Base-by-base conservation (phyloP, 2,329 filamentous ascomycete genomes). In the Fusarium sulawesiense region DNA sequence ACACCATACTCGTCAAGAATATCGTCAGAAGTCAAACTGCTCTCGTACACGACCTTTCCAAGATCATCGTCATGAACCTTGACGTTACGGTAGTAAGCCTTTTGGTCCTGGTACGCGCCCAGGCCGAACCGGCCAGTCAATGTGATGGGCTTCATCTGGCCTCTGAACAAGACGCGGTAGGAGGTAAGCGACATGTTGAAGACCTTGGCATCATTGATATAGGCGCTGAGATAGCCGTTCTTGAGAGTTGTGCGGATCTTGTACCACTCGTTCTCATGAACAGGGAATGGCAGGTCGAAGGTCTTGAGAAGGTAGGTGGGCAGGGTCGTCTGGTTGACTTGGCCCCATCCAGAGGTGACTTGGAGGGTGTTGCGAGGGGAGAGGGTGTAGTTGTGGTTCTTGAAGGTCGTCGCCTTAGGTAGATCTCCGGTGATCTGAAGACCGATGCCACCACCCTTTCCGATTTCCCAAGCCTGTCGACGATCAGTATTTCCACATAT, bases 261-360 rank as follows among this genome's bases (percentile, higher is more conserved):
- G 37, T 61, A 45, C 56, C 59, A 61, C 14, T 41, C 29, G 21
- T 61, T 37, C 40, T 61, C 56, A 10, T 61, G 32, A 7, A 60
- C 29, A 2, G 59, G 41, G 18, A 53, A 61, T 7, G 59, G 56
- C 10, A 61, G 21, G 37, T 61, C 25, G 11, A 41, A 21, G 7
- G 59, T 60, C 27, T 41, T 47, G 21, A 61, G 27, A n/a, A 60
- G 41, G n/a, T 61, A 61, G 12, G 59, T 60, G 3, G 45, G 45
- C 4, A 61, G 16, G 6, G 59, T 61, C 6, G 59, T 61, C 21
- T 60, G 59, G 16, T 61, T 61, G 20, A 61, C 37, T 29, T 60
- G 58, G 2, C 59, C 59, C 37, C 47, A 53, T 3, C 59, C 37
- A 4, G 56, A 60, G 7, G 45, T 47, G 11, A 61, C 32, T 4